Conservation (phyloP, 2,329 filamentous ascomycete genomes). For the Diaporthe sp. region DNA sequence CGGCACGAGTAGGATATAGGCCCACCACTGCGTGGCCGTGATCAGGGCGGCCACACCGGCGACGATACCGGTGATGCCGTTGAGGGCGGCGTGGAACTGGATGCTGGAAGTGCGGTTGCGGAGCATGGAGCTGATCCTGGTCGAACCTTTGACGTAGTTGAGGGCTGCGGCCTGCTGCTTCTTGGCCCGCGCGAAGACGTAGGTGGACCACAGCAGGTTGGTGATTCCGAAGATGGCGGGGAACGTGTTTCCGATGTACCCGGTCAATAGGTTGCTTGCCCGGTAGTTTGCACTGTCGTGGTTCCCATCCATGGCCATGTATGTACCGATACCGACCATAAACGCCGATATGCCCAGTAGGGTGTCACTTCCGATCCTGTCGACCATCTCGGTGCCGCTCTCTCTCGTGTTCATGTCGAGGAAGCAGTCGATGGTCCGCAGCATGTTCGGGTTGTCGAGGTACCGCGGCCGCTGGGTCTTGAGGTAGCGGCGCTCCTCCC, state of each 20-base stretch:
- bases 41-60: conserved; percentile 65
- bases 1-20: conserved; percentile 65
- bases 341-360: conserved; percentile 64
- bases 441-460: conserved; percentile 43
- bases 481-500: conserved; percentile 56
- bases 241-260: conserved; percentile 67
- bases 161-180: conserved; percentile 51
- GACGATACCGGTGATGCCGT: conserved; percentile 60
- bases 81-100: conserved; percentile 59
- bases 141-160: conserved; percentile 46
- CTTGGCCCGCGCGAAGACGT: conserved; percentile 57
- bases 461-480: conserved; percentile 42
- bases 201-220: conserved; percentile 63
- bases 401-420: conserved; percentile 63
- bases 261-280: conserved; percentile 67
- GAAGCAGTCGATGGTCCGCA: conserved; percentile 51
- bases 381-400: conserved; percentile 64
- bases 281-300: conserved; percentile 56
- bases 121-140: conserved; percentile 49
- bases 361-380: conserved; percentile 65
- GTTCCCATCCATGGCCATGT: conserved; percentile 66
- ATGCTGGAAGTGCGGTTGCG: conserved; percentile 56
- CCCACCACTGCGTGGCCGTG: conserved; percentile 66
- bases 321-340: conserved; percentile 65
- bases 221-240: conserved; percentile 63